Evolutionary conservation across 306 rosid genomes (phyloP).

Genomic region (Castanospermum australe): DNA sequence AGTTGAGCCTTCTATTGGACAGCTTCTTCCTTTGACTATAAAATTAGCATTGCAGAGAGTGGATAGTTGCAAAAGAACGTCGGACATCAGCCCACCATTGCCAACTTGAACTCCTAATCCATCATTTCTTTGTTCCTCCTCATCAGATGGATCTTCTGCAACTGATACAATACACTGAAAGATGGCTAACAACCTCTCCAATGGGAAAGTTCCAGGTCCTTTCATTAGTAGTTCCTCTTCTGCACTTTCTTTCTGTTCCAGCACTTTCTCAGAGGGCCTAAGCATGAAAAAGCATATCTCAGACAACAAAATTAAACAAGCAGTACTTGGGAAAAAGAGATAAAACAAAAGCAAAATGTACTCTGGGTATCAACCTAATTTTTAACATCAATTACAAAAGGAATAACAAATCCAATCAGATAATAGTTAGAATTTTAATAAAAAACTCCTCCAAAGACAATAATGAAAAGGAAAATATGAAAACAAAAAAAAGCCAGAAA

Average conservation of each 20-base stretch:
- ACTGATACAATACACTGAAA: constrained; percentile 85
- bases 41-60: constrained; percentile 89
- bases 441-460: background rate
- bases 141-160: constrained; percentile 55
- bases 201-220: constrained; percentile 95
- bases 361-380: background rate
- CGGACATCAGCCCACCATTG: constrained; percentile 67
- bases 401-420: constrained; percentile 17
- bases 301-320: background rate
- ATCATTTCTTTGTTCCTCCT: constrained; percentile 50
- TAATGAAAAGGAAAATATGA: background rate
- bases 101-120: constrained; percentile 45
- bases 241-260: constrained; percentile 70
- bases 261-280: constrained; percentile 64
- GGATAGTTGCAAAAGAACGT: constrained; percentile 79
- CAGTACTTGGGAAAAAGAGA: background rate
- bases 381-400: background rate
- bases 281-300: constrained; percentile 28
- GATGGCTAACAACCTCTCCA: constrained; percentile 93
- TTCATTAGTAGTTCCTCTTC: constrained; percentile 82
- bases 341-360: background rate
- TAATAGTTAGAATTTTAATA: background rate
- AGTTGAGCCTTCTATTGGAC: constrained; percentile 83
- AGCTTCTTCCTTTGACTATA: constrained; percentile 81
- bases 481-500: background rate